Percentiles rank a stretch among this genome's conserved stretches.
Conservation (phyloP, 1,284 basidiomycete species). For the Rhodotorula mucilaginosa region DNA sequence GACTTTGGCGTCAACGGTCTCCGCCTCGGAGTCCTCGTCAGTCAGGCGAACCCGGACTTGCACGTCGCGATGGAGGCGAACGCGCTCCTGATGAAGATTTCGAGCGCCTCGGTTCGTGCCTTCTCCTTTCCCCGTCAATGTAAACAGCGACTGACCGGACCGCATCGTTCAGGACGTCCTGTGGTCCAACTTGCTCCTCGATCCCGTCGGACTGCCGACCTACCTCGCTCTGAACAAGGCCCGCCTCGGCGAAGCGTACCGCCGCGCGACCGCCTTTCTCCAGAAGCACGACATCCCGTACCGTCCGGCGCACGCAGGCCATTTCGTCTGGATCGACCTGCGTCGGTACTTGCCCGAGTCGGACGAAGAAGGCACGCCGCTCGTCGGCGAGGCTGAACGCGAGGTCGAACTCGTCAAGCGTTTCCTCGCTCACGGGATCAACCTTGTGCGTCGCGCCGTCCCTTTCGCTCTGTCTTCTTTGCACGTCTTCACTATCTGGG, state of each 20-base stretch:
- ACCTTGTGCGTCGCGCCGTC: slow-evolving; percentile 23
- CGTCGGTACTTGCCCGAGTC: not conserved
- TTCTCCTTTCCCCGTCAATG: not conserved
- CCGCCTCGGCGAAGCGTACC: slow-evolving; percentile 28
- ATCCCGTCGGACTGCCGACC: slow-evolving; percentile 9
- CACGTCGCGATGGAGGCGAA: slow-evolving; percentile 32
- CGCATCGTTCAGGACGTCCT: slow-evolving; percentile 25
- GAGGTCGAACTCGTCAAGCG: slow-evolving; percentile 23
- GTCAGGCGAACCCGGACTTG: slow-evolving; percentile 50
- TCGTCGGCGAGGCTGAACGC: slow-evolving; percentile 27
- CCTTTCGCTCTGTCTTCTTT: not conserved
- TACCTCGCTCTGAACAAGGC: slow-evolving; percentile 33
- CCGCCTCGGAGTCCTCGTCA: slow-evolving; percentile 50
- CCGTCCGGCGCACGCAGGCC: slow-evolving; percentile 32
- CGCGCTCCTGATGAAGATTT: slow-evolving; percentile 40
- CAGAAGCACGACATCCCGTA: slow-evolving; percentile 27
- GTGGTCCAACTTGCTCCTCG: slow-evolving; percentile 34
- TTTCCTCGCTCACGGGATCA: slow-evolving; percentile 28
- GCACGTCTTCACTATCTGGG: no score
- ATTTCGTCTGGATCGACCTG: slow-evolving; percentile 40
- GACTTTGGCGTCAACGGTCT: slow-evolving; percentile 54
- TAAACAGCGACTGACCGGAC: not conserved
- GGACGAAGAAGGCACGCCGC: not conserved
- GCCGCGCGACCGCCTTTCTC: slow-evolving; percentile 32
- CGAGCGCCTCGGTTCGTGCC: slow-evolving; percentile 30